These are phyloP conservation scores for Quercus aquifolioides DNA, from an alignment of 306 rosid genomes.

Conservation along the genomic window DNA sequence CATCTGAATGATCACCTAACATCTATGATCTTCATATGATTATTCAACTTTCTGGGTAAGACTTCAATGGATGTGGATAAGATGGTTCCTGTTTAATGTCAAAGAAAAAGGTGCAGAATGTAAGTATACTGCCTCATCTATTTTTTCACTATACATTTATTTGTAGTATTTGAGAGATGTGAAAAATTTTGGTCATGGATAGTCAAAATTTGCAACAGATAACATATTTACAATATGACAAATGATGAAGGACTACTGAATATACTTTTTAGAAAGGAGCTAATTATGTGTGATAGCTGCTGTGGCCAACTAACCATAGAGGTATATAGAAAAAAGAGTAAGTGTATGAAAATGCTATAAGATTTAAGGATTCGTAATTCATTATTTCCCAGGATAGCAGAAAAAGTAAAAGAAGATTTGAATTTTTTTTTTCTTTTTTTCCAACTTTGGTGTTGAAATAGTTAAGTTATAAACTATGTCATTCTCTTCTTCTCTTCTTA, in stretches of 20 bases:
- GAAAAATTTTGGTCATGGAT: background rate
- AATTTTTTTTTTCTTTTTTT: too few relatives aligned
- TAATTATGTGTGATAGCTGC: background rate
- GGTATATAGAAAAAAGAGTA: background rate
- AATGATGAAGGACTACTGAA: background rate
- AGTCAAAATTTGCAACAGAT: background rate
- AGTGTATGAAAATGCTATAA: too few relatives aligned
- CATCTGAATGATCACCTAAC: too few relatives aligned
- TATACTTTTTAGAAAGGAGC: background rate
- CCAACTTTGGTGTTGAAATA: too few relatives aligned
- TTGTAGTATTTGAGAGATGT: background rate
- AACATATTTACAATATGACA: background rate
- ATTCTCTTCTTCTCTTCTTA: too few relatives aligned
- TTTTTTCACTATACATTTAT: background rate
- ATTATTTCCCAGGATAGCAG: too few relatives aligned
- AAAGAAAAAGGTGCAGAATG: background rate
- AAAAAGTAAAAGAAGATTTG: too few relatives aligned
- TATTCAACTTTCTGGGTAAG: conserved; percentile 12
- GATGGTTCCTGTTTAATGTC: conserved; percentile 11
- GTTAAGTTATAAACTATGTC: too few relatives aligned
- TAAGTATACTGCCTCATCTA: background rate
- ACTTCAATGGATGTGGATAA: conserved; percentile 12
- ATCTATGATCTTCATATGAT: background rate
- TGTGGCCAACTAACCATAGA: background rate
- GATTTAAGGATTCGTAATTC: too few relatives aligned